Base-by-base conservation (phyloP, 352 stramenopile species). In the Phytophthora pinifolia region DNA sequence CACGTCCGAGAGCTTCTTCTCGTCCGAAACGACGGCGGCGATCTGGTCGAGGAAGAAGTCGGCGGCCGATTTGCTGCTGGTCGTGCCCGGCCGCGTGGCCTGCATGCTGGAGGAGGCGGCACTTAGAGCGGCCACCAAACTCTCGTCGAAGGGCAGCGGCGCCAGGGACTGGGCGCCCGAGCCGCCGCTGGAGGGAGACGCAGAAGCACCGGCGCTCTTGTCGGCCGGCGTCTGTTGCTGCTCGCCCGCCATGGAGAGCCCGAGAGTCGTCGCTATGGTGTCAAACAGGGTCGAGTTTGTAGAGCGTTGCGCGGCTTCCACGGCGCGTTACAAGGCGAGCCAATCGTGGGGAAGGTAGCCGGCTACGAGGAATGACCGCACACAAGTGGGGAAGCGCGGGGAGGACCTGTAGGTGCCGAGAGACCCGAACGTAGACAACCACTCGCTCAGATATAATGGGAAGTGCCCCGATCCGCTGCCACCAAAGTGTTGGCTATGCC, bases 1-100 rank as follows among this genome's bases (percentile, higher is more conserved):
- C 17, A 90, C 80, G 74, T 90, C 80, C 14, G 80, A 90, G 10
- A 90, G 74, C 48, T 90, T 90, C 56, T 88, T 87, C 52, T 88
- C 80, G 57, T 90, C 80, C 9, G 70, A 74, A 13, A 90, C 77
- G 2, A 80, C 72, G 20, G 79, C 73, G 6, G 80, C 74, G 29
- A 90, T 85, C 58, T 90, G 80, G 51, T 90, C 77, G 31, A 90
- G 72, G 46, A 88, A 88, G 47, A 88, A 88, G 53, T 70, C 65
- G 25, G 66, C 61, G 14, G 62, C 59, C n/a, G 56, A 70, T 37
- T 71, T 74, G 43, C 17, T 66, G 41, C 44, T 54, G 12, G 39
- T 59, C 18, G 38, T 36, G 22, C 6, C 39, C 55, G n/a, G 33
- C 33, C 4, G 29, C 31, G 9, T 45, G 25, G 10, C 22, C 48